phyloP scores from a whole-genome alignment of 169 alveolate species.

The Amoebophrya sp. region DNA sequence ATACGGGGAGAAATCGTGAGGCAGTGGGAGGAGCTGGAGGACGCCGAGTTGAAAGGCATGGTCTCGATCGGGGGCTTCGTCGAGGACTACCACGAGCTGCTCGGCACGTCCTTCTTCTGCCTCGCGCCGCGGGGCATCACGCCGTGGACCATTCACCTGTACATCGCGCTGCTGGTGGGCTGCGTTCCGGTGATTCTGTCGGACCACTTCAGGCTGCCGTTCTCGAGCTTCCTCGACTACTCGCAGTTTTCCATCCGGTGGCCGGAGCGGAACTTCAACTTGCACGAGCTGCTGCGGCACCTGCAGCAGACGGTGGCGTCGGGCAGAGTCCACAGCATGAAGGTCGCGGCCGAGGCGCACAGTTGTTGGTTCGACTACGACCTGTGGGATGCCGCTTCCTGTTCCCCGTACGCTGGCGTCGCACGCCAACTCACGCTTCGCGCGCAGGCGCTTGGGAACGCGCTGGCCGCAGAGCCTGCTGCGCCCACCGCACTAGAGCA shows the following conservation, averaged over 20 bases:
- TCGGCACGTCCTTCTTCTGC: conserved; percentile 25
- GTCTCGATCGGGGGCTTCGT: conserved; percentile 24
- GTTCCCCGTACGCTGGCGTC: not conserved
- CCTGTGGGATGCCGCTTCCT: not conserved
- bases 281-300: not conserved
- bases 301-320: not conserved
- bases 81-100: conserved; percentile 27
- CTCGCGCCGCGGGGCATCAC: conserved; percentile 33
- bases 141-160: conserved; percentile 33
- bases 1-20: not conserved
- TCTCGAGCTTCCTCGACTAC: not conserved
- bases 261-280: not conserved
- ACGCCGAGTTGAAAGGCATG: not conserved
- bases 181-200: conserved; percentile 17
- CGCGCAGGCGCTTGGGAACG: not conserved
- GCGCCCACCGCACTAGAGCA: not conserved
- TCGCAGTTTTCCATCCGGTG: not conserved
- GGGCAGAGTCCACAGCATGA: not conserved
- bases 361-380: not conserved
- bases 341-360: not conserved
- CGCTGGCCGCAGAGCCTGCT: not conserved
- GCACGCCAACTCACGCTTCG: not conserved
- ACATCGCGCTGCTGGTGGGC: conserved; percentile 24
- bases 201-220: not conserved
- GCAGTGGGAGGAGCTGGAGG: not conserved